phyloP scores from a whole-genome alignment of 2,329 filamentous ascomycete genomes.

The Microascus cirrosus region DNA sequence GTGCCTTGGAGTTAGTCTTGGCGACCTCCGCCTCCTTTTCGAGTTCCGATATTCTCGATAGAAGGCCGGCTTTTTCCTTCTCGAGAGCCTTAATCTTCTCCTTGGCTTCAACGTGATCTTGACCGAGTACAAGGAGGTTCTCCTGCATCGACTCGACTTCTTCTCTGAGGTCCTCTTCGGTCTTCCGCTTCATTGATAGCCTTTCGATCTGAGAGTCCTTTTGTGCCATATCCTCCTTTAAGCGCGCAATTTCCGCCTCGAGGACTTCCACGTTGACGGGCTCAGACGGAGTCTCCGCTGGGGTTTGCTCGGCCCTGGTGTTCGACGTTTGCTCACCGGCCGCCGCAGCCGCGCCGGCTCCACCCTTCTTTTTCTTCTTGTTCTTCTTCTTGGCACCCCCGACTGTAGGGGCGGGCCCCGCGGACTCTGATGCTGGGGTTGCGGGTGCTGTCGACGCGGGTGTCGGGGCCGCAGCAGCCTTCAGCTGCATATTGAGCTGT shows the following conservation, averaged over 20 bases:
- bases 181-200: slow-evolving; percentile 58
- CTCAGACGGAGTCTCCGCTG: neutral
- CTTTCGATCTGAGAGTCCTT: slow-evolving; percentile 66
- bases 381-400: slow-evolving; percentile 55
- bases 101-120: slow-evolving; percentile 76
- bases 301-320: slow-evolving; percentile 8
- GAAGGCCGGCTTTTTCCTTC: slow-evolving; percentile 58
- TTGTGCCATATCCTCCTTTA: slow-evolving; percentile 42
- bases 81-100: slow-evolving; percentile 62
- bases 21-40: slow-evolving; percentile 19
- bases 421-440: slow-evolving; percentile 12
- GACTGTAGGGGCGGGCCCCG: slow-evolving; percentile 14
- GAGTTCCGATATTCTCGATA: slow-evolving; percentile 50
- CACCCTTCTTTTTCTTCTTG: slow-evolving; percentile 77
- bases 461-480: slow-evolving; percentile 9
- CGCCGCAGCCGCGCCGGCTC: slow-evolving; percentile 21
- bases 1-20: slow-evolving; percentile 41
- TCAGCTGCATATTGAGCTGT: slow-evolving; percentile 25
- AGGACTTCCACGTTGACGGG: slow-evolving; percentile 22
- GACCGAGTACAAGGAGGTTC: slow-evolving; percentile 65
- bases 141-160: slow-evolving; percentile 79
- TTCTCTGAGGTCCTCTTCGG: slow-evolving; percentile 68
- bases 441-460: slow-evolving; percentile 10
- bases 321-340: slow-evolving; percentile 14
- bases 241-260: slow-evolving; percentile 34